phyloP scores from a whole-genome alignment of 2,329 filamentous ascomycete genomes.

The Chalara sp. region DNA sequence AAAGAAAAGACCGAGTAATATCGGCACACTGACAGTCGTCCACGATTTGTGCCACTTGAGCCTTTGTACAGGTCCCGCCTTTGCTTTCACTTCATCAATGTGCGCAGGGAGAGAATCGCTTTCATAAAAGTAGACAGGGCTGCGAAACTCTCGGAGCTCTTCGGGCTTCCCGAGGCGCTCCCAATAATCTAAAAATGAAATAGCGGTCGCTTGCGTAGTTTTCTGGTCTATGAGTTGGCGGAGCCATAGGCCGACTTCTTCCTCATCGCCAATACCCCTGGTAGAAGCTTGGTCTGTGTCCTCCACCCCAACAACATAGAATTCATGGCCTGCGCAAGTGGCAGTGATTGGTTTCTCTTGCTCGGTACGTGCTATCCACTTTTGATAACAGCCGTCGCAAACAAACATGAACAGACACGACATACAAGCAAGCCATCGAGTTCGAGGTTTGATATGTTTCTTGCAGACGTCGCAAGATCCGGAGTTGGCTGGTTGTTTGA shows the following conservation, averaged over 20 bases:
- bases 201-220: neutral
- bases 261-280: neutral
- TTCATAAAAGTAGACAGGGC: conserved; percentile 1
- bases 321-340: neutral
- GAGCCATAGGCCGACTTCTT: conserved; percentile 1
- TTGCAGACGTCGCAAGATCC: conserved; percentile 1
- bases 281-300: conserved; percentile 1
- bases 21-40: neutral
- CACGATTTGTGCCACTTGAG: neutral
- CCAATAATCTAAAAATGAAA: conserved; percentile 1
- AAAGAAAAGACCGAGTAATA: conserved; percentile 1
- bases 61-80: neutral
- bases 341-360: neutral
- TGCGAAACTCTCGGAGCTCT: neutral
- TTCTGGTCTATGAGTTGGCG: neutral
- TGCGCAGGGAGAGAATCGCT: conserved; percentile 1
- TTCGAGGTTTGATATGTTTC: neutral
- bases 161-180: conserved; percentile 1
- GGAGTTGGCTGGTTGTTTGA: conserved; percentile 1
- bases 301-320: neutral
- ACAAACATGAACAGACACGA: conserved; percentile 1
- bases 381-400: conserved; percentile 1
- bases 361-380: neutral
- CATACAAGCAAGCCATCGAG: neutral
- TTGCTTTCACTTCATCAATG: neutral